Percentiles rank a stretch among this genome's conserved stretches.
Conservation (phyloP, 208 protist genomes). For the Acanthamoeba culbertsoni region DNA sequence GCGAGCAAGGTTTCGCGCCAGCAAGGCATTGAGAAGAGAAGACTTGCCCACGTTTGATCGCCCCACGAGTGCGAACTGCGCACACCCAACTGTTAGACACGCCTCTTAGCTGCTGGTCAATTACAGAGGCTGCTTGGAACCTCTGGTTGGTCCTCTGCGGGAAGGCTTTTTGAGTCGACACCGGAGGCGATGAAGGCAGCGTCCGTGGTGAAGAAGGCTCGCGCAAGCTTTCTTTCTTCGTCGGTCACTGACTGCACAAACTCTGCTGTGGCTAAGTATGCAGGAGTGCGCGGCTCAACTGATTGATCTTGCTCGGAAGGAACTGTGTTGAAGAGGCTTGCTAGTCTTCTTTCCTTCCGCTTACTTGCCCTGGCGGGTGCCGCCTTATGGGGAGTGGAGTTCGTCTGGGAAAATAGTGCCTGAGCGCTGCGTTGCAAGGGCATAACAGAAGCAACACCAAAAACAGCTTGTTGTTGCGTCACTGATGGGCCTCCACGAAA, state of each 20-base stretch:
- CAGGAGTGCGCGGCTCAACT: not conserved
- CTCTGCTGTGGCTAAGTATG: not conserved
- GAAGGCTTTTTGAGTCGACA: not conserved
- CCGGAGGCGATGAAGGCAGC: not conserved
- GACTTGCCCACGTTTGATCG: slow-evolving; percentile 56
- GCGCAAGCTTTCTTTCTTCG: not conserved
- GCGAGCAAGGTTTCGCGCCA: not conserved
- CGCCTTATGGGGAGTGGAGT: not conserved
- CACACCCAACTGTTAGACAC: not conserved
- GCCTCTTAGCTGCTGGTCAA: not conserved
- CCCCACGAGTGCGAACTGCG: slow-evolving; percentile 37
- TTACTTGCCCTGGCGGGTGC: not conserved
- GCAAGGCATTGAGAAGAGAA: not conserved
- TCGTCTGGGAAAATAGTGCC: not conserved
- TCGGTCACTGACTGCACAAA: not conserved
- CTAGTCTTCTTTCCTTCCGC: too few relatives aligned
- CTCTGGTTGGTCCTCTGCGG: not conserved
- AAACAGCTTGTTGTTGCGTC: too few relatives aligned
- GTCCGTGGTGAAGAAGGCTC: not conserved
- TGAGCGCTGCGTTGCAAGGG: too few relatives aligned
- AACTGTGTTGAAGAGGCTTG: not conserved
- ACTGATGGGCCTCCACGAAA: too few relatives aligned
- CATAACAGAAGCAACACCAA: too few relatives aligned
- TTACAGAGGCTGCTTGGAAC: not conserved
- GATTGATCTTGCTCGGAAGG: not conserved